Evolutionary conservation across 345 rosid genomes (phyloP), one percentile per base, ranked within the genome.

Genomic region (Anacardium occidentale): DNA sequence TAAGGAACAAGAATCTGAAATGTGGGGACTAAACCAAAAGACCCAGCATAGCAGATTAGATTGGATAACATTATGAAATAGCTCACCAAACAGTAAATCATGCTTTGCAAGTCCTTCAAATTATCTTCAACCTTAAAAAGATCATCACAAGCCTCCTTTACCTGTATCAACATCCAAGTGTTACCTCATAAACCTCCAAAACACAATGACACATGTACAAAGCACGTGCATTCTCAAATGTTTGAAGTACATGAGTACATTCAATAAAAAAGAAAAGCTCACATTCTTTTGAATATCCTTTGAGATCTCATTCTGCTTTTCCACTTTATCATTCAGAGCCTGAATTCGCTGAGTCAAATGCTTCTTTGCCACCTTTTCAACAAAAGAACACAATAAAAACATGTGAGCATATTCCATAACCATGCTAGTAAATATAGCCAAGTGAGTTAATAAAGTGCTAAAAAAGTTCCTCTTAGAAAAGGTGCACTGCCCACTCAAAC

Each of bases 311-410:
- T 86, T 86, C 73, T 92, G 96, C 72, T 69, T 76, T 40, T 90
- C 97, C 89, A 91, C 82, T 89, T 88, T 95, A 76, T 90, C 89
- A 59, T 84, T 93, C 79, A 93, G 84, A 72, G 75, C 84, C 75
- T 84, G 88, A 69, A 95, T 88, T 72, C 94, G 76, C 73, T 95
- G 94, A 3, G 90, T 84, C 75, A 95, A 80, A 85, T 95, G 97
- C 80, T 73, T 85, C 84, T 91, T 95, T 57, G 94, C 96, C 56
- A 86, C 85, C 99, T 95, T 83, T 70, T 48, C 64, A 80, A 80
- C 70, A 71, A 45, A 75, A 77, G 32, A 74, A 61, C 17, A 40
- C 34, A 51, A n/a, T 65, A 22, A 40, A 72, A 48, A 44, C 4
- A 48, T 12, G 42, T 55, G 42, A 15, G 21, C 18, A 69, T 15